Evolutionary conservation across 495 filamentous ascomycete species (phyloP), one percentile per base, ranked within the genome.

Genomic region (Neurospora intermedia): DNA sequence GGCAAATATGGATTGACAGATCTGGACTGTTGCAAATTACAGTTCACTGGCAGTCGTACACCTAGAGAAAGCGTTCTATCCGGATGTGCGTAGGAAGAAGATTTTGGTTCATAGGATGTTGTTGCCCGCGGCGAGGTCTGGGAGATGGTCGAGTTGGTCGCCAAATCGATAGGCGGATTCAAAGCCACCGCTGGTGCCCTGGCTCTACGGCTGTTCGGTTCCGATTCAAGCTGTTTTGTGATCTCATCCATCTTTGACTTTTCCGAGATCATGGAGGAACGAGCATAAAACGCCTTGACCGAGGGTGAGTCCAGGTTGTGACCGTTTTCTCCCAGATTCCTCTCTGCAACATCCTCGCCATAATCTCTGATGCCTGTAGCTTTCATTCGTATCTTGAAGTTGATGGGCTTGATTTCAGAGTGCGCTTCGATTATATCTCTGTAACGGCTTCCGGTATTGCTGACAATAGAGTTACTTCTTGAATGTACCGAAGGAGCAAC

Each of bases 281-380:
- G 76, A 4, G 78, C 73, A 74, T 82, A 78, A 43, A 79, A 83
- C 1, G 78, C 78, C 62, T 74, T 72, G 15, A 82, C 80, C 9
- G 80, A 79, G 4, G 74, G 48, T 2, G 81, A 78, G 23, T 75
- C 73, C 7, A 81, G 74, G 41, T 79, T 70, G 70, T 77, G 78
- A 2, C 80, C 79, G 66, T 81, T 84, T 70, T 79, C 74, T 20
- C 72, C 78, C 66, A 87, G 81, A 71, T 88, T 88, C 35, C 87
- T 79, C 59, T 87, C 86, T 6, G 87, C 87, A 0, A 88, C 86
- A 75, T 88, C 87, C 75, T 88, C 86, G 43, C 84, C 86, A 71
- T 86, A 88, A 69, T 85, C 84, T 70, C 81, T 81, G 2, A 80
- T 77, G 0, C 86, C 86, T 15, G 84, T 76, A 10, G 86, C 84